Base-by-base conservation (phyloP, 345 rosid species). In the Corchorus capsularis region DNA sequence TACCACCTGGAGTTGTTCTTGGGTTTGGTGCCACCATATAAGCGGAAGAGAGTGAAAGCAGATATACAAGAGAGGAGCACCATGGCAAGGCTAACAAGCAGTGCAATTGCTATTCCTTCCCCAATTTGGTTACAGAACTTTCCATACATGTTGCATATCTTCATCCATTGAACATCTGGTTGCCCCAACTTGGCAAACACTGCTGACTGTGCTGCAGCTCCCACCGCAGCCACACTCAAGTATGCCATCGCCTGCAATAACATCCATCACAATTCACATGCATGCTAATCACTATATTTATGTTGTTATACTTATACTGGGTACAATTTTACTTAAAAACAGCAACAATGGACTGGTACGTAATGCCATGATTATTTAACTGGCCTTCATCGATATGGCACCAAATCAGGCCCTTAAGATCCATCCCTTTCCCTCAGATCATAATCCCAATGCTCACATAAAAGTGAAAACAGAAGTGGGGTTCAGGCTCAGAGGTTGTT, bases 141-240 rank as follows among this genome's bases (percentile, higher is more conserved):
- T 27, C 90, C 91, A 45, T 90, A 96, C 94, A 93, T 74, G 64
- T 83, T 62, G 75, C 99, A 96, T 10, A 92, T 63, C 76, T 89
- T 91, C 93, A 93, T 86, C 99, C 99, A 96, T 46, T 96, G 96
- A 6, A 96, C 82, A 49, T 92, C 88, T 2, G 86, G 77, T 72
- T 91, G 89, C 34, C 99, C 99, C 32, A 87, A n/a, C 78, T 88
- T 93, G 0, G 91, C 93, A 45, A 91, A 88, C 65, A 67, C 78
- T 4, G 96, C 89, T 0, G 99, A 90, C 71, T 96, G 98, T 9
- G 79, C 88, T 0, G 97, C 83, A 0, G 99, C 91, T 0, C 97
- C 95, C 64, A 88, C 87, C 0, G 98, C 97, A 0, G 99, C 96
- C 53, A 93, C 82, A 0, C 77, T 85, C 80, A 93, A 47, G 82